Evolutionary conservation across 176 grass and related monocot genomes (phyloP), one percentile per base, ranked within the genome.

Genomic region (Ensete glaucum): DNA sequence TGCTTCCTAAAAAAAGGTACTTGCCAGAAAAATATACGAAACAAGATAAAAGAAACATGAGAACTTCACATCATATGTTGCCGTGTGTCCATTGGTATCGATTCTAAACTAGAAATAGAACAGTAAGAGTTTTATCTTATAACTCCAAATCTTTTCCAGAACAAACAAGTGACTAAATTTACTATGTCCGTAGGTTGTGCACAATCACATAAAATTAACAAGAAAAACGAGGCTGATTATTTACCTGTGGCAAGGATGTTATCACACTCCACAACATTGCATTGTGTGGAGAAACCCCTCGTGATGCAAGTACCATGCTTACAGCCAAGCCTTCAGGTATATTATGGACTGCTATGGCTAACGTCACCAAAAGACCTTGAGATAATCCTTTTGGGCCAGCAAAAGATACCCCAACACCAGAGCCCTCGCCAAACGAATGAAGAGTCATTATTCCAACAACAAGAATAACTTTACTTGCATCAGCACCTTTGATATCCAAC

Each of bases 371-470:
- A 87, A 93, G 77, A 52, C 95, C 95, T 82, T 98, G 95, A 64
- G 90, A 89, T 70, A 98, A 76, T 73, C 95, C 95, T 82, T 93
- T 93, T 60, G 95, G 81, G 11, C 95, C 90, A 76, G 90, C 95
- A 80, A 98, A 98, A 22, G 95, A 98, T 54, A 98, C 95, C 75
- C 95, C 95, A 10, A 98, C 95, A 83, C 95, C 95, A 78, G 95
- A 98, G 21, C 95, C 95, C 78, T 98, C 95, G 14, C 95, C 95
- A 78, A 98, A 98, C 50, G 95, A 98, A 87, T 98, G 95, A 59
- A 98, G 95, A 0, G 95, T 98, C 95, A 98, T 98, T 91, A 98
- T 98, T 83, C 95, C 95, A 0, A 98, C 90, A 69, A 98, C 90
- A 82, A 98, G 90, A 79, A 98, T 98, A 82, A 90, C 90, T 93